Evolutionary conservation across 2,329 filamentous ascomycete genomes (phyloP).

Genomic region (Sclerotinia spermophila): DNA sequence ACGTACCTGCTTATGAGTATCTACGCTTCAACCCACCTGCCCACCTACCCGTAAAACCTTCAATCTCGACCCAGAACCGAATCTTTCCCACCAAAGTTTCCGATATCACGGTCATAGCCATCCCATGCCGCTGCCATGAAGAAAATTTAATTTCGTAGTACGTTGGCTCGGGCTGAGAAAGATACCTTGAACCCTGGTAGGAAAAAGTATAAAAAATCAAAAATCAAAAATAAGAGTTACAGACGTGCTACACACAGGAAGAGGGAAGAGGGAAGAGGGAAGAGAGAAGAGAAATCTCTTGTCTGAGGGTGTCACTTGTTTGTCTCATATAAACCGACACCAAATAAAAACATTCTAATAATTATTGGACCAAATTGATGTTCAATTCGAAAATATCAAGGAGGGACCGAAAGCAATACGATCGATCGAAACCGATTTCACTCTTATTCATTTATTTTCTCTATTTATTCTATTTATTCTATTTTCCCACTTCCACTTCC

Average conservation of each 20-base stretch:
- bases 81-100: not conserved
- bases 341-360: not conserved
- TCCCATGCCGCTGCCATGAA: not conserved
- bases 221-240: too few relatives aligned
- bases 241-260: too few relatives aligned
- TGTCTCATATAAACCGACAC: conserved; percentile 10
- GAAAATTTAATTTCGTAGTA: conserved; percentile 1
- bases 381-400: not conserved
- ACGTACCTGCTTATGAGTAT: too few relatives aligned
- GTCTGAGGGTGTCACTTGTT: conserved; percentile 1
- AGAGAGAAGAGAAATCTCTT: not conserved
- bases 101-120: conserved; percentile 10
- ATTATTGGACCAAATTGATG: not conserved
- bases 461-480: not conserved
- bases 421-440: not conserved
- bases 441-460: not conserved
- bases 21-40: not conserved
- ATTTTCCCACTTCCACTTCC: not conserved
- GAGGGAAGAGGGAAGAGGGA: not conserved
- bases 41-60: not conserved
- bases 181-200: conserved; percentile 6
- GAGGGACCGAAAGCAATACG: not conserved
- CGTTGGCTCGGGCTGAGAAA: not conserved
- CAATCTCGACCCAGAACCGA: not conserved
- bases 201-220: not conserved